Conservation (phyloP, 805 yeast genomes). For the Debaryomyces maramus region DNA sequence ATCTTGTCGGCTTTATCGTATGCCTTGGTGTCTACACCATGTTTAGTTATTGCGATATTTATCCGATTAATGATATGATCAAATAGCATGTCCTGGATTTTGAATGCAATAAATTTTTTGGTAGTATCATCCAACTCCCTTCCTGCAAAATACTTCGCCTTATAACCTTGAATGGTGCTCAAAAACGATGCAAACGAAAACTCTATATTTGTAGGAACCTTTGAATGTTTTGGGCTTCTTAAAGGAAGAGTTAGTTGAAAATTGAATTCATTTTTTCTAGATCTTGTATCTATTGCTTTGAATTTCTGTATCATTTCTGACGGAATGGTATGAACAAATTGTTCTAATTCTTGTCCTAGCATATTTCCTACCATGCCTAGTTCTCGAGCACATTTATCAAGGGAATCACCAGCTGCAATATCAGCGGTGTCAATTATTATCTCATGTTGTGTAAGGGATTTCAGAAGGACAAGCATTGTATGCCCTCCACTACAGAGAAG, state of each 20-base stretch:
- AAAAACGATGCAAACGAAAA: constrained; percentile 82
- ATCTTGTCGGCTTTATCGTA: constrained; percentile 34
- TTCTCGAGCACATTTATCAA: constrained; percentile 89
- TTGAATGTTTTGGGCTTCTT: constrained; percentile 28
- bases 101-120: constrained; percentile 52
- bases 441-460: constrained; percentile 62
- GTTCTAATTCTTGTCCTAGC: constrained; percentile 83
- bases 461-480: constrained; percentile 77
- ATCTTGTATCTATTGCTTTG: constrained; percentile 17
- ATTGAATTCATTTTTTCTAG: constrained; percentile 22
- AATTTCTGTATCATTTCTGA: constrained; percentile 27
- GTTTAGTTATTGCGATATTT: constrained; percentile 46
- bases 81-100: constrained; percentile 66
- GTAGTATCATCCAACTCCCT: constrained; percentile 22
- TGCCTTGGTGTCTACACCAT: constrained; percentile 16
- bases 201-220: constrained; percentile 26
- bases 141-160: constrained; percentile 12
- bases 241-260: constrained; percentile 33
- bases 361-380: constrained; percentile 78
- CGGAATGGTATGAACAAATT: constrained; percentile 40
- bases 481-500: constrained; percentile 92
- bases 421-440: constrained; percentile 76
- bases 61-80: constrained; percentile 70
- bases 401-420: constrained; percentile 89
- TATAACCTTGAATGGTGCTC: constrained; percentile 47